Evolutionary conservation across 768 basidiomycete species (phyloP), one percentile per base, ranked within the genome.

Genomic region (Mrakia frigida): DNA sequence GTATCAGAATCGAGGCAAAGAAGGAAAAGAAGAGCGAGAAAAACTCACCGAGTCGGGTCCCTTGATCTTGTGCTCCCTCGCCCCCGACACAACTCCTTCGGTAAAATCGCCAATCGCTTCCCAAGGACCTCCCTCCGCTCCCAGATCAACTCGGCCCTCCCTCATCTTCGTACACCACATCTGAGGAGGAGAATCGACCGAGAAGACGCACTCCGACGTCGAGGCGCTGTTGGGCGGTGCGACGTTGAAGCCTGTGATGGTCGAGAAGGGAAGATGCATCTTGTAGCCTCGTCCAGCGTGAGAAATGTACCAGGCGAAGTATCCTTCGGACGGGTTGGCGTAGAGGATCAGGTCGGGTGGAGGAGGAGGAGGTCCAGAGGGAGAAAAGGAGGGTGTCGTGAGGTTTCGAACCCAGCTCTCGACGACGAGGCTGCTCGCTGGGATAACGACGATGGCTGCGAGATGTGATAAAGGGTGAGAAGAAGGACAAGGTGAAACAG

Each of bases 151-250:
- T 23, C 25, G 25, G 13, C 37, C 65, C 18, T 39, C 65, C 35
- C 18, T n/a, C 65, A 68, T 39, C 35, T n/a, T 68, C 65, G 65
- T 68, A 37, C 65, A 68, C 65, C 65, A 68, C 65, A 68, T 68
- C 35, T 11, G 14, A 4, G 65, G 65, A 35, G 65, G 65, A 7
- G 37, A n/a, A 10, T 11, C 11, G 11, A 68, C 37, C 65, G 65
- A 68, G 65, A 68, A 41, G 37, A 68, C 25, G 65, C 63, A 65
- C 28, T 31, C 63, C 6, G 11, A 6, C 35, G 63, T 50, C 46
- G 46, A 50, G 11, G 28, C n/a, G 56, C 56, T 28, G 56, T 28
- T 14, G 1, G 25, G 25, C 1, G 25, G 18, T 4, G 37, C 25
- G 18, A 37, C 25, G 25, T 23, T 25, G 37, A 68, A 39, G 35